A percentile compares a stretch with the other conserved stretches of the same genome.
These are phyloP conservation scores for Sclerotinia minor DNA, from an alignment of 2,329 filamentous ascomycete genomes.

Conservation along the genomic window DNA sequence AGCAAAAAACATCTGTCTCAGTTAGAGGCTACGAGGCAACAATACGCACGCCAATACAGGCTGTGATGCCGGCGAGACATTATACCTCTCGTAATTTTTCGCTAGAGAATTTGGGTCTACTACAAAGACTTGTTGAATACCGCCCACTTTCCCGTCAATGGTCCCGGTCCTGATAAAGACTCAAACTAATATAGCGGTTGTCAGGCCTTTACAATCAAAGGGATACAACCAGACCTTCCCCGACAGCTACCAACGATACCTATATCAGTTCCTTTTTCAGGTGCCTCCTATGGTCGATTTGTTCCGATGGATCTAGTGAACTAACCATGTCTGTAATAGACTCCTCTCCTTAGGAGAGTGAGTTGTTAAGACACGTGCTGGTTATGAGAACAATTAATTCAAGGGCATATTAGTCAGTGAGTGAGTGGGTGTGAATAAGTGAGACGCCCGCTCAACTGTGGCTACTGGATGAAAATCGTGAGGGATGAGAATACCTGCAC, in stretches of 20 bases:
- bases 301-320: no score
- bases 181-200: neutral
- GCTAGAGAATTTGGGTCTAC: neutral
- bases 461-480: no score
- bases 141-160: neutral
- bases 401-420: no score
- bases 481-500: no score
- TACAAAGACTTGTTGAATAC: neutral
- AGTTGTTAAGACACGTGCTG: no score
- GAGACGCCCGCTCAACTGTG: no score
- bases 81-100: neutral
- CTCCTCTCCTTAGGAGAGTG: no score
- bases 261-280: neutral
- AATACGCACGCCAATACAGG: neutral
- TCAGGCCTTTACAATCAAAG: neutral
- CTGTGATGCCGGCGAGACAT: neutral
- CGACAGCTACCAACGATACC: no score
- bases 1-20: neutral
- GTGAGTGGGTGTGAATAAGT: no score
- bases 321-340: no score
- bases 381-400: no score
- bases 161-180: neutral
- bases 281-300: no score
- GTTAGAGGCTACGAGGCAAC: neutral
- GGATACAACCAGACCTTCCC: neutral